Evolutionary conservation across 23 red algal species (phyloP).

Genomic region (Gracilaria vermiculophylla): DNA sequence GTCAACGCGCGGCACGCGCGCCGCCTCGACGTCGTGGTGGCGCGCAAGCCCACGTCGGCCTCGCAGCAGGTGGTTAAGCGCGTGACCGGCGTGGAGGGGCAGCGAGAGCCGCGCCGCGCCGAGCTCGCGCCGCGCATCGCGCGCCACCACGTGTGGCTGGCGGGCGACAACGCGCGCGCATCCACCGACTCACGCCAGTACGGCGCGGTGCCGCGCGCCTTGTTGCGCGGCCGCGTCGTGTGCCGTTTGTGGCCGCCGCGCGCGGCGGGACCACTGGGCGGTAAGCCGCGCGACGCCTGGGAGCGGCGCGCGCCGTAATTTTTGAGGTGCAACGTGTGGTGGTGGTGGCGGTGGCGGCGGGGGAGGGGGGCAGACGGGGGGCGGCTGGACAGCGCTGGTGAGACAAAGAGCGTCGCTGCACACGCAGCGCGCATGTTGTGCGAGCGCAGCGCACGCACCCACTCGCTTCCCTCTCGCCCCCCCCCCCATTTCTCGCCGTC

Average conservation of each 20-base stretch:
- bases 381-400: background rate
- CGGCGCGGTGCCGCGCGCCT: conserved; percentile 73
- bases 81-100: conserved; percentile 1
- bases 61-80: conserved; percentile 20
- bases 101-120: background rate
- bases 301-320: background rate
- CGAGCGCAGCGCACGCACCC: background rate
- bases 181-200: conserved; percentile 74
- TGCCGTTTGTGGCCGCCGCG: conserved; percentile 57
- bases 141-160: conserved; percentile 75
- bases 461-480: background rate
- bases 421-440: background rate
- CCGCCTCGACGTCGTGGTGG: conserved; percentile 67
- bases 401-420: background rate
- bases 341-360: background rate
- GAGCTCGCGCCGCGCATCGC: conserved; percentile 9
- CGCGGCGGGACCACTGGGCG: background rate
- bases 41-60: conserved; percentile 41
- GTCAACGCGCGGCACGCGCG: background rate
- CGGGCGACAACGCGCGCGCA: conserved; percentile 65
- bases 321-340: background rate
- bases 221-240: conserved; percentile 42
- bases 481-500: background rate
- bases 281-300: background rate
- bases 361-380: background rate